Evolutionary conservation across 257 asterid species (phyloP).

Genomic region (Solanum piurae): DNA sequence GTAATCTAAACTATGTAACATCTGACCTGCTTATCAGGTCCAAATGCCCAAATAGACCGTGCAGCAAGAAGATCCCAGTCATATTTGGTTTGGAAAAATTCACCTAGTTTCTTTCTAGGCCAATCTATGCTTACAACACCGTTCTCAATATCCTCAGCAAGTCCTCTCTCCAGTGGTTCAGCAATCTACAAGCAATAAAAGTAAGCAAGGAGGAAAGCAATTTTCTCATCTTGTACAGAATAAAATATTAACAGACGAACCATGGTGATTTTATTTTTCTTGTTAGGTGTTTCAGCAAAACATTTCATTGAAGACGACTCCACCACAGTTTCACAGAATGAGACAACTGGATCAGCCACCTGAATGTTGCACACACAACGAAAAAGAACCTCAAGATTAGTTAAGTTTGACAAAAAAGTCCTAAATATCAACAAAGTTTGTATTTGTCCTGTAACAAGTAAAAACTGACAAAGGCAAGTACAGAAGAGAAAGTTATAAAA

Average conservation of each 20-base stretch:
- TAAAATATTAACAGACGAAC: slow-evolving; percentile 22
- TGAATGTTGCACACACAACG: slow-evolving; percentile 5
- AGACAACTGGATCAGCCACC: slow-evolving; percentile 99
- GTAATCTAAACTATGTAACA: not conserved
- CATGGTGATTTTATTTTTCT: slow-evolving; percentile 95
- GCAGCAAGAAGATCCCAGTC: slow-evolving; percentile 99
- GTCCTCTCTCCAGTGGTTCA: slow-evolving; percentile 96
- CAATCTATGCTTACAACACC: slow-evolving; percentile 85
- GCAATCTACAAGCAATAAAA: slow-evolving; percentile 47
- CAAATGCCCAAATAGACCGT: slow-evolving; percentile 98
- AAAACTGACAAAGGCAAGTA: not conserved
- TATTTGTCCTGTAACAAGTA: not conserved
- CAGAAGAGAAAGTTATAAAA: not conserved
- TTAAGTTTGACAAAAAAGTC: not conserved
- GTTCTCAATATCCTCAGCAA: slow-evolving; percentile 94
- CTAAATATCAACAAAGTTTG: not conserved
- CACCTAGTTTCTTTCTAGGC: slow-evolving; percentile 87
- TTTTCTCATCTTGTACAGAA: not conserved
- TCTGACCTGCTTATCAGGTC: slow-evolving; percentile 90
- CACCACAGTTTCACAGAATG: slow-evolving; percentile 96
- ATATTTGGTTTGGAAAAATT: slow-evolving; percentile 82
- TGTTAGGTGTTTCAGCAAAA: slow-evolving; percentile 97
- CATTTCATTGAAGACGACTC: slow-evolving; percentile 97
- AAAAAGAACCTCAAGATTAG: not conserved
- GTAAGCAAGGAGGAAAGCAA: not conserved